Evolutionary conservation across 2,329 filamentous ascomycete species (phyloP).

Genomic region (Colletotrichum godetiae): DNA sequence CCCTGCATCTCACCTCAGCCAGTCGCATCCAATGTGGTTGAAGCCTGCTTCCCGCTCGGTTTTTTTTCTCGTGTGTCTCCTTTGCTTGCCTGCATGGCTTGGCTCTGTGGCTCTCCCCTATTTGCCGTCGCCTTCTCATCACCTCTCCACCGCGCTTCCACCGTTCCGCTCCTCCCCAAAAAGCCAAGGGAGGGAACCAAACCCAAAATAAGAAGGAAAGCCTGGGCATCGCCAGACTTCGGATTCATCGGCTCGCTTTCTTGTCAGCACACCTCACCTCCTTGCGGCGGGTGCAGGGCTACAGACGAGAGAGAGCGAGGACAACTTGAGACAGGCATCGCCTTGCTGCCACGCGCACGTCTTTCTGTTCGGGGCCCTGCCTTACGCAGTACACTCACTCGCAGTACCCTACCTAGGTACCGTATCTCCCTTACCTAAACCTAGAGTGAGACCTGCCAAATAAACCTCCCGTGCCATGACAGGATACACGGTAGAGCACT

Average conservation of each 20-base stretch:
- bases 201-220: background rate
- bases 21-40: background rate
- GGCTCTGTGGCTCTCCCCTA: conserved; percentile 2
- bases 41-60: background rate
- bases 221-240: conserved; percentile 20
- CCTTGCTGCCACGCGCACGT: background rate
- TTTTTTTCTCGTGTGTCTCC: background rate
- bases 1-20: conserved; percentile 7
- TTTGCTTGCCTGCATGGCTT: conserved; percentile 2
- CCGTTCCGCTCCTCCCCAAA: conserved; percentile 33
- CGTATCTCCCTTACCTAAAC: background rate
- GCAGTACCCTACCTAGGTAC: too few species aligned
- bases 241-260: conserved; percentile 20
- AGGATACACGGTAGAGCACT: background rate
- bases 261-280: background rate
- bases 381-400: background rate
- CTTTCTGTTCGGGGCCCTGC: background rate
- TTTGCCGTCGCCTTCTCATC: background rate
- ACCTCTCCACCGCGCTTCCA: conserved; percentile 16
- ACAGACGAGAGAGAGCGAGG: background rate
- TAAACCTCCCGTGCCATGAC: background rate
- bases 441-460: conserved; percentile 6
- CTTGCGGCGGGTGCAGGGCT: background rate
- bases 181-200: conserved; percentile 33
- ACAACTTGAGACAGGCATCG: background rate